Evolutionary conservation across 2,329 filamentous ascomycete genomes (phyloP).

Genomic region (Dactylonectria estremocensis): DNA sequence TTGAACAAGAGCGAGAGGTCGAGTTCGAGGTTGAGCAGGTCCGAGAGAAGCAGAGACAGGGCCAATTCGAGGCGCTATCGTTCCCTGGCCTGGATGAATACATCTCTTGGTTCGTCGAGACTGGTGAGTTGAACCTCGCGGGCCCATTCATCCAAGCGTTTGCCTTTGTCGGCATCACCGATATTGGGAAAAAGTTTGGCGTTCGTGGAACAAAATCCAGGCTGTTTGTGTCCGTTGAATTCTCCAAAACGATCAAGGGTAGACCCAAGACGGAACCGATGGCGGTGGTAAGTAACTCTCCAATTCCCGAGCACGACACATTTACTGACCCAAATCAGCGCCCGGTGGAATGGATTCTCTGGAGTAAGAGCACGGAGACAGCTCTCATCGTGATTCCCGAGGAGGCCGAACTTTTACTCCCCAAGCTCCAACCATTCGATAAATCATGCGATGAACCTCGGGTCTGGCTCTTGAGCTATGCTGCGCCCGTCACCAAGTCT

Average conservation of each 20-base stretch:
- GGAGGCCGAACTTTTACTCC: constrained; percentile 72
- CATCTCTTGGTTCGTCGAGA: constrained; percentile 61
- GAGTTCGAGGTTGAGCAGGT: constrained; percentile 71
- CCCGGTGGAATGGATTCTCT: constrained; percentile 75
- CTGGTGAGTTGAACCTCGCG: constrained; percentile 52
- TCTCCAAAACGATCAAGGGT: too few species aligned
- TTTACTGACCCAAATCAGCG: constrained; percentile 50
- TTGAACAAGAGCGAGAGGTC: constrained; percentile 72
- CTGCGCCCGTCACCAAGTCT: constrained; percentile 70
- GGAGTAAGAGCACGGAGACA: constrained; percentile 61
- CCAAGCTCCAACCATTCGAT: constrained; percentile 52
- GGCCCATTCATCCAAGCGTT: constrained; percentile 57
- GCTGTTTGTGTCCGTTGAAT: too few species aligned
- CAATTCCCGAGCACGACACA: too few species aligned
- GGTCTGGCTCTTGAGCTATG: constrained; percentile 69
- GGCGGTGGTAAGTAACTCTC: constrained; percentile 24
- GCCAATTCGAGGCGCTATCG: constrained; percentile 55
- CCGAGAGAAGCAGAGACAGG: constrained; percentile 66
- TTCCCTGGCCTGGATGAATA: constrained; percentile 65
- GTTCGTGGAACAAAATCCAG: too few species aligned
- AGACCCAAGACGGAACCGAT: constrained; percentile 36
- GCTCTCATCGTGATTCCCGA: constrained; percentile 74
- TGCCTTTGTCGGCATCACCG: constrained; percentile 51
- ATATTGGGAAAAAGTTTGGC: too few species aligned
- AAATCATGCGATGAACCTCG: constrained; percentile 20